Evolutionary conservation across 164 flowering plant species (phyloP), one percentile per base, ranked within the genome.

Genomic region (Warburgia ugandensis): DNA sequence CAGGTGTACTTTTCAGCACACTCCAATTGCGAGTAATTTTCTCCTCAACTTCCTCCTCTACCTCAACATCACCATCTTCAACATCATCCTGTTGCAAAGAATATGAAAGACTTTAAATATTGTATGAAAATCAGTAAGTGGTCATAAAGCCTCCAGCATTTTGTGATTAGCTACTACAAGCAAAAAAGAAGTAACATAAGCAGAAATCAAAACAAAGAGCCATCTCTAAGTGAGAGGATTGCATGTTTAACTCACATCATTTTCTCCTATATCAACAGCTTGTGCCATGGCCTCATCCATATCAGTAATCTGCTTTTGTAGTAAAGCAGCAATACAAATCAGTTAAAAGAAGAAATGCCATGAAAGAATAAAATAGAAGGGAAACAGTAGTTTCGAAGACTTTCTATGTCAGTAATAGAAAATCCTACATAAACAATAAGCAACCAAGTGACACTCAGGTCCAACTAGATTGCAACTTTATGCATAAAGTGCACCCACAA

Each of bases 201-300:
- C 31, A 41, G 12, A 21, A 20, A 21, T 11, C 16, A 38, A 31
- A 28, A n/a, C 16, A 13, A 41, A 2, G 21, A 43, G 38, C n/a
- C 31, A 29, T 11, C 49, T 45, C 13, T 25, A 33, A 50, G 8
- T 4, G 1, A 31, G 5, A 33, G 0, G 13, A 19, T 37, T 20
- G 44, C 31, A 55, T 52, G 48, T 3, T 20, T 31, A 43, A 68
- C 83, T 65, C 62, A 81, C 98, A 54, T 88, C 97, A 68, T 77
- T 72, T 78, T 91, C 96, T 51, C 98, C 96, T 38, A 92, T 92
- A 68, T 92, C 98, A 54, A 92, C 94, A 53, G 98, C 98, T 64
- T 63, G 73, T 33, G 91, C 91, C 98, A 87, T 85, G 36, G 96
- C 98, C 25, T 92, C 96, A 75, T 92, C 98, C 54, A 79, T 80